phyloP scores from a whole-genome alignment of 2,329 filamentous ascomycete species.

The Calonectria pseudoturangicola region DNA sequence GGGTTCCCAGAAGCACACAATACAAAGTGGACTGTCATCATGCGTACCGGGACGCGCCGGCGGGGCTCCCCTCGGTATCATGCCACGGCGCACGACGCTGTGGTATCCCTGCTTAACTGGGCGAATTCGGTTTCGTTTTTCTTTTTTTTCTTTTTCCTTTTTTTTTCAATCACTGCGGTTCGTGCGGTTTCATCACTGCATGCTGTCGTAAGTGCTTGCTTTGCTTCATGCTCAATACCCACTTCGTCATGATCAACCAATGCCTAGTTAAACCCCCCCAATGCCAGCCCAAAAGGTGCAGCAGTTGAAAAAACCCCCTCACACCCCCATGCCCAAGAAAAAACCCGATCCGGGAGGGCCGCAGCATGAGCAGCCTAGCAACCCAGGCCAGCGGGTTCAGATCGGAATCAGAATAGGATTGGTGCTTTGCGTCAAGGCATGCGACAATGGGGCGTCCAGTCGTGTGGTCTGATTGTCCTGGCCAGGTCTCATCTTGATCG shows the following conservation, averaged over 20 bases:
- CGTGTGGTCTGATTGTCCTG: constrained; percentile 33
- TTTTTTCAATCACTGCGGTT: constrained; percentile 9
- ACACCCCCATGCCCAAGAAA: constrained; percentile 18
- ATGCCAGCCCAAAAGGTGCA: constrained; percentile 24
- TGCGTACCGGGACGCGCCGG: constrained; percentile 53
- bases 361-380: constrained; percentile 30
- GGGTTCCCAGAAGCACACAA: constrained; percentile 33
- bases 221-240: constrained; percentile 13
- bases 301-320: constrained; percentile 4
- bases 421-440: constrained; percentile 35
- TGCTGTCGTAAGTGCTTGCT: background rate
- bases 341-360: constrained; percentile 26
- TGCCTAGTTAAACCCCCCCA: constrained; percentile 6
- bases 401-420: constrained; percentile 32
- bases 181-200: constrained; percentile 25
- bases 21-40: constrained; percentile 55
- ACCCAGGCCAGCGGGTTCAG: constrained; percentile 28
- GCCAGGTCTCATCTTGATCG: constrained; percentile 20
- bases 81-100: constrained; percentile 49
- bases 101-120: constrained; percentile 34
- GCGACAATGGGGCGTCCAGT: constrained; percentile 35
- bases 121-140: constrained; percentile 24
- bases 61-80: constrained; percentile 48
- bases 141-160: background rate
- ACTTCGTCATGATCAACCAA: constrained; percentile 26